Percentiles rank a stretch among this genome's conserved stretches.
Evolutionary conservation across 1,284 basidiomycete genomes (phyloP).

Genomic region (Apiotrichum porosum): DNA sequence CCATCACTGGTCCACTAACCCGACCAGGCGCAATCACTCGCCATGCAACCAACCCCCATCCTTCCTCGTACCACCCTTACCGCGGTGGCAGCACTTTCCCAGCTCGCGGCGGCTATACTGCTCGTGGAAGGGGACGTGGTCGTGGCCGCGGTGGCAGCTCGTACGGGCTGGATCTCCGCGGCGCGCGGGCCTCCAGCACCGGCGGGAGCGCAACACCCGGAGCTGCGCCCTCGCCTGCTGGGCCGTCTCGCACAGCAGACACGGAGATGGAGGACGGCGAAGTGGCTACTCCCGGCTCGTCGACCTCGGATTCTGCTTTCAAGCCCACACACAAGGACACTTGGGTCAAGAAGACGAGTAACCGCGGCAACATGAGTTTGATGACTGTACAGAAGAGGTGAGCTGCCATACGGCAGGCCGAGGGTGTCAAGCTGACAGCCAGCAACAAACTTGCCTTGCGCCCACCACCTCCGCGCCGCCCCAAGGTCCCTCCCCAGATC

Average conservation of each 20-base stretch:
- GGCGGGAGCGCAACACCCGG: no score
- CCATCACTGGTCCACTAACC: neutral
- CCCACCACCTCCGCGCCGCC: constrained; percentile 14
- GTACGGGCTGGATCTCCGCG: constrained; percentile 4
- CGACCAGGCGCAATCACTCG: constrained; percentile 34
- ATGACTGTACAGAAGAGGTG: constrained; percentile 48
- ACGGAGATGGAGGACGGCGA: constrained; percentile 12
- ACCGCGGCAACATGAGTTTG: constrained; percentile 45
- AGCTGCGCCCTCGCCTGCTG: neutral
- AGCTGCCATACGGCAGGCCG: neutral
- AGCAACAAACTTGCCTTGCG: constrained; percentile 21
- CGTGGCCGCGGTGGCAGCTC: constrained; percentile 3
- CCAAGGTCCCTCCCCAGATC: constrained; percentile 26
- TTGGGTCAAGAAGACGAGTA: constrained; percentile 43
- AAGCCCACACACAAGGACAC: neutral
- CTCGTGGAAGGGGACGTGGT: constrained; percentile 6
- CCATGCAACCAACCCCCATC: constrained; percentile 18
- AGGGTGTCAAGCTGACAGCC: neutral
- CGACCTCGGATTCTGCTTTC: neutral
- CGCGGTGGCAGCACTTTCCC: constrained; percentile 17
- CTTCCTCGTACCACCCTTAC: constrained; percentile 34
- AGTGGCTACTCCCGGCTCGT: constrained; percentile 6
- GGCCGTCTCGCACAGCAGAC: neutral
- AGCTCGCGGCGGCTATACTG: constrained; percentile 4
- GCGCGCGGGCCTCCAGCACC: neutral